A percentile compares a stretch with the other conserved stretches of the same genome.
Conservation (phyloP, 768 basidiomycete species). For the Ephemerocybe angulata region DNA sequence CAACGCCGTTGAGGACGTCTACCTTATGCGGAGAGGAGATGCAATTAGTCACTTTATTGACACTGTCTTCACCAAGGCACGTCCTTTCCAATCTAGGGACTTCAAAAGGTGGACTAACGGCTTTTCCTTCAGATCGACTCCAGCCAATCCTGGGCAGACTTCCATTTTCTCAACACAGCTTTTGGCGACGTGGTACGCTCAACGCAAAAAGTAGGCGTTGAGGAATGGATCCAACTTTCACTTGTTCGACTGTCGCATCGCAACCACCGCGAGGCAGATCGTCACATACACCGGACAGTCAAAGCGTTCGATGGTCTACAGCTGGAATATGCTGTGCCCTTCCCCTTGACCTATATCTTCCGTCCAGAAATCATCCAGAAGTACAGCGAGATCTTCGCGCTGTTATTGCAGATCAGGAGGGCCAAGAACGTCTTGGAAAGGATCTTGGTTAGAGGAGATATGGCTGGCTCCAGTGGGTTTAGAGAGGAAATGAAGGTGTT, state of each 20-base stretch:
- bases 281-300: constrained; percentile 50
- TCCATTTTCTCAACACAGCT: constrained; percentile 78
- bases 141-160: constrained; percentile 71
- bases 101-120: background rate
- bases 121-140: constrained; percentile 58
- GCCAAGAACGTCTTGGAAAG: constrained; percentile 70
- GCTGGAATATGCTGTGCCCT: constrained; percentile 79
- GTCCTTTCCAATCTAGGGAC: constrained; percentile 4
- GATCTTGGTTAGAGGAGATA: constrained; percentile 59
- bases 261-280: constrained; percentile 44
- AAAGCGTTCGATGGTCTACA: constrained; percentile 61
- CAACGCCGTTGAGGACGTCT: constrained; percentile 61
- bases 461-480: constrained; percentile 27
- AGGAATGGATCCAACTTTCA: constrained; percentile 60
- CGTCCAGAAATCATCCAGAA: constrained; percentile 49
- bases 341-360: constrained; percentile 78
- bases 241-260: constrained; percentile 72
- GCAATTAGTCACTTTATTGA: constrained; percentile 71
- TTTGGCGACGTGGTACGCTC: constrained; percentile 65
- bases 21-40: constrained; percentile 76
- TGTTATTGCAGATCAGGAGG: constrained; percentile 69
- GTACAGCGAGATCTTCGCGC: constrained; percentile 67
- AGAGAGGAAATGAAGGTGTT: constrained; percentile 60
- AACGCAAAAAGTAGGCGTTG: constrained; percentile 32
- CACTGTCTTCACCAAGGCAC: constrained; percentile 69